phyloP scores from a whole-genome alignment of 2,329 filamentous ascomycete genomes.

The Dactylellina parvicollis region DNA sequence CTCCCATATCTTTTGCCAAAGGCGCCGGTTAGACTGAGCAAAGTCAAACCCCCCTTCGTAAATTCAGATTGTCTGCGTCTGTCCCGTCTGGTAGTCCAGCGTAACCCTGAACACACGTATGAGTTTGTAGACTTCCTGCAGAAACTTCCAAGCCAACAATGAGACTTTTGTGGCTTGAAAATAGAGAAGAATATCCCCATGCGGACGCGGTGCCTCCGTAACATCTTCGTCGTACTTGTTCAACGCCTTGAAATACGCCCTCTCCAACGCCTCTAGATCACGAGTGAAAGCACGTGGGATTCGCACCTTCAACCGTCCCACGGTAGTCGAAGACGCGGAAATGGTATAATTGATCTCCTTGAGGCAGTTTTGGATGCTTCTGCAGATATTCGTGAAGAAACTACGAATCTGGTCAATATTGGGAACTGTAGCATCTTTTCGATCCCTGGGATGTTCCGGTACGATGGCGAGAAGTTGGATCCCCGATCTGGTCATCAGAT shows the following conservation, averaged over 20 bases:
- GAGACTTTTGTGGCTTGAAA: constrained; percentile 17
- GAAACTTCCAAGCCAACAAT: constrained; percentile 24
- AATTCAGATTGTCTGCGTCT: not conserved
- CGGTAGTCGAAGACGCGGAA: constrained; percentile 1
- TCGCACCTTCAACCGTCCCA: constrained; percentile 12
- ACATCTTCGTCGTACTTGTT: constrained; percentile 19
- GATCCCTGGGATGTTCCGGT: constrained; percentile 21
- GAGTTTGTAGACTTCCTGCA: constrained; percentile 22
- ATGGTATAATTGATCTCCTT: constrained; percentile 15
- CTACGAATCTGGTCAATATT: not conserved
- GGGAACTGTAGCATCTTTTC: constrained; percentile 1
- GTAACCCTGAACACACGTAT: constrained; percentile 13
- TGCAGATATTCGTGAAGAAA: constrained; percentile 13
- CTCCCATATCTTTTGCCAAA: no score
- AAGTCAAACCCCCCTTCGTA: not conserved
- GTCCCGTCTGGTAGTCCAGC: not conserved
- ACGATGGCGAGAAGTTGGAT: constrained; percentile 22
- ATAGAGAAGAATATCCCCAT: constrained; percentile 37
- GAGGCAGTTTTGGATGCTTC: constrained; percentile 15
- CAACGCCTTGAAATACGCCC: constrained; percentile 10
- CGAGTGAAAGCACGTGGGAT: constrained; percentile 18
- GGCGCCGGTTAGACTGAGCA: no score
- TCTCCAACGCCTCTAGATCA: constrained; percentile 29
- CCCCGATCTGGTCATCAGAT: not conserved
- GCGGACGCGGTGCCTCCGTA: not conserved